phyloP scores from a whole-genome alignment of 345 rosid genomes.

The Brassica rapa region DNA sequence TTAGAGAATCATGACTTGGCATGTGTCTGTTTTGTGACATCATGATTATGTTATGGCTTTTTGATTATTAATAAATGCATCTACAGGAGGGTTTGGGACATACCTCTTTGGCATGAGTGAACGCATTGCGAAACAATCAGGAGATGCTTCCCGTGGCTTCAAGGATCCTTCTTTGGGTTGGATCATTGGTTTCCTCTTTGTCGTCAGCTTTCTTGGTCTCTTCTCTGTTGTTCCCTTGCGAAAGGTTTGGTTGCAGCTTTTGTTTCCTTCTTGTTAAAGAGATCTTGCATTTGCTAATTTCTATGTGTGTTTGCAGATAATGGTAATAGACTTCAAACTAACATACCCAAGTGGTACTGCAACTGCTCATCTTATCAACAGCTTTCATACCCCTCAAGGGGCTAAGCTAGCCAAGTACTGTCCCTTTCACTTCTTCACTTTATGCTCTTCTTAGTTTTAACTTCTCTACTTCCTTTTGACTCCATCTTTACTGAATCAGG shows the following conservation, averaged over 20 bases:
- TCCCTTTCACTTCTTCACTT: constrained; percentile 15
- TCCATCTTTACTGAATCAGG: constrained; percentile 42
- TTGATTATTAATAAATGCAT: constrained; percentile 11
- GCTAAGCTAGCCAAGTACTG: constrained; percentile 68
- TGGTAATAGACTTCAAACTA: constrained; percentile 75
- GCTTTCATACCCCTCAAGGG: constrained; percentile 81
- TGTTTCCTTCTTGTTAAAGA: constrained; percentile 21
- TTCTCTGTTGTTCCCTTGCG: constrained; percentile 76
- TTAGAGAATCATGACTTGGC: constrained; percentile 10
- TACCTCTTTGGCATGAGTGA: constrained; percentile 78
- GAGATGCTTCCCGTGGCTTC: constrained; percentile 39
- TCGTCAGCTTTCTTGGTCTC: constrained; percentile 90
- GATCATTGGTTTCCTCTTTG: constrained; percentile 81
- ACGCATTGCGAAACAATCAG: constrained; percentile 55
- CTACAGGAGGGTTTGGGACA: constrained; percentile 74
- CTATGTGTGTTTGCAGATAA: constrained; percentile 50
- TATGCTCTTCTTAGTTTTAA: constrained; percentile 5
- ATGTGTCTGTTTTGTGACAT: constrained; percentile 15
- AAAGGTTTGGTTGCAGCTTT: constrained; percentile 50
- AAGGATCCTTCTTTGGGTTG: constrained; percentile 62
- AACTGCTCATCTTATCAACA: constrained; percentile 78
- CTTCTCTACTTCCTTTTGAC: constrained; percentile 28
- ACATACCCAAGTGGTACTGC: constrained; percentile 88
- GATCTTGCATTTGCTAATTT: constrained; percentile 8
- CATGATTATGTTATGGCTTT: background rate